Base-by-base conservation (phyloP, 305 asterid genomes). In the Solanum hybrid region DNA sequence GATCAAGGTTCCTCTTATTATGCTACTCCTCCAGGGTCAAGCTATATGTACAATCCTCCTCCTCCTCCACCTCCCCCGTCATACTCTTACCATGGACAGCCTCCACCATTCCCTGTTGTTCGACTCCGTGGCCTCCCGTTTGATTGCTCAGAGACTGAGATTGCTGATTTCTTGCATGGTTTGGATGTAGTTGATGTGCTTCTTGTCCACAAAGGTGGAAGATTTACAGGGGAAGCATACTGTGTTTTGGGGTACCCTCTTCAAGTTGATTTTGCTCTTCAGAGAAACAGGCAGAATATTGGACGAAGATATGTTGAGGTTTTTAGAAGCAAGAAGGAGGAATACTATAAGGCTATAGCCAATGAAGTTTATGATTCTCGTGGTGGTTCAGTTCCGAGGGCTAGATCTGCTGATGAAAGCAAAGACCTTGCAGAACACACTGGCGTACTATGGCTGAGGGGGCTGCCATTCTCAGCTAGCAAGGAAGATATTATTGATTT, bases 301-400 rank as follows among this genome's bases (percentile, higher is more conserved):
- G 99, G 99, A 42, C 91, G 96, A 94, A 95, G 99, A 93, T 96
- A 97, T 88, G 98, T 97, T 46, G 99, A 96, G 93, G 99, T 97
- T 90, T 96, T 96, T 88, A 92, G 95, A 89, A 94, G 99, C 93
- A 93, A 95, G 90, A 96, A 94, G 91, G 97, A 97, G 37, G 99
- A 97, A 71, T 97, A 97, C 86, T 97, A 95, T 88, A 95, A 94
- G 93, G 99, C 99, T 76, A 95, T 97, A 88, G 96, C 99, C 8
- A 92, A 93, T 92, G 99, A 96, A 93, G 94, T 93, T 84, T 91
- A 91, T 74, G 98, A 96, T 93, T 93, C 95, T 88, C 34, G 90
- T 39, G 74, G 95, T 16, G 96, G 94, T 86, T 92, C 93, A 89
- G 92, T 93, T 78, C 92, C 93, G 67, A 96, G 99, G 93, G 98